A percentile compares a stretch with the other conserved stretches of the same genome.
phyloP scores from a whole-genome alignment of 106 monocot genomes.

The Posidonia australis region DNA sequence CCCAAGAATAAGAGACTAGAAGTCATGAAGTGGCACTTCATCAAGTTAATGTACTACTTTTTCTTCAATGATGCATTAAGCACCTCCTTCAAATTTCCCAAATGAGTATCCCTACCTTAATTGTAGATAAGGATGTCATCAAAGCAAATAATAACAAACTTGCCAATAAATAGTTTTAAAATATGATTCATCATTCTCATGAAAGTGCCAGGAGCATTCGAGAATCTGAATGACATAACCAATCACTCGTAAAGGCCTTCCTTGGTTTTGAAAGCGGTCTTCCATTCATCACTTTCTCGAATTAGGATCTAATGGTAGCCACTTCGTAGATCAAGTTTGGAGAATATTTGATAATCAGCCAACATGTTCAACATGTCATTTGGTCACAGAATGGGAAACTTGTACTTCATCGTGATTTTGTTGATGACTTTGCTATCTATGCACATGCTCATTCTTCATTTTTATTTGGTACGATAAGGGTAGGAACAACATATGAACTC shows the following conservation, averaged over 20 bases:
- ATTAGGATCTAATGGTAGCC: neutral
- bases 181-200: too few relatives aligned
- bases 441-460: neutral
- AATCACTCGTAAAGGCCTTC: neutral
- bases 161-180: too few relatives aligned
- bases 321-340: neutral
- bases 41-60: neutral
- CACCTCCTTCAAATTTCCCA: neutral
- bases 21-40: neutral
- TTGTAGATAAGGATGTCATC: too few relatives aligned
- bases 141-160: too few relatives aligned
- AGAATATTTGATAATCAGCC: too few relatives aligned
- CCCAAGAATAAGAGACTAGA: neutral
- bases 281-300: neutral
- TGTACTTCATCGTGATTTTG: neutral
- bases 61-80: neutral
- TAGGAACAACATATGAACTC: neutral
- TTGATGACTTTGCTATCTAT: neutral
- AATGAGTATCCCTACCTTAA: neutral
- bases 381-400: neutral
- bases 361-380: neutral
- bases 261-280: neutral
- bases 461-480: neutral
- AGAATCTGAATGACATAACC: too few relatives aligned
- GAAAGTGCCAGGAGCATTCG: too few relatives aligned